These are phyloP conservation scores for Lactarius deliciosus DNA, from an alignment of 768 basidiomycete species.

Conservation along the genomic window DNA sequence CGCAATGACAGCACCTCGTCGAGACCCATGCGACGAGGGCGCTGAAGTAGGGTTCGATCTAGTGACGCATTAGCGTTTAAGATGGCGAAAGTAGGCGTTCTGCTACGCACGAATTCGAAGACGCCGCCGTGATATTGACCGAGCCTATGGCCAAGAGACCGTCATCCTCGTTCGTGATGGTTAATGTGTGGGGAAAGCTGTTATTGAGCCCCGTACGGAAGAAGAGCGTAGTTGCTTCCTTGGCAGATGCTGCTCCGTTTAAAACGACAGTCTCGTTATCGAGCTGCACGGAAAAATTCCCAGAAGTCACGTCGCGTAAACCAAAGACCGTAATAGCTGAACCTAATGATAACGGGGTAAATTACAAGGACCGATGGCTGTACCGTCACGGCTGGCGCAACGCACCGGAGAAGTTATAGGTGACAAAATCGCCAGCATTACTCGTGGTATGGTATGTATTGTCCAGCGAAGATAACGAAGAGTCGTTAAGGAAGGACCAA, in stretches of 20 bases:
- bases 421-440: slow-evolving; percentile 47
- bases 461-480: slow-evolving; percentile 31
- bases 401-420: slow-evolving; percentile 49
- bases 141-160: slow-evolving; percentile 51
- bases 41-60: slow-evolving; percentile 14
- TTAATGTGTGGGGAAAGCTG: slow-evolving; percentile 46
- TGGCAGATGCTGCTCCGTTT: slow-evolving; percentile 55
- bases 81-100: slow-evolving; percentile 1
- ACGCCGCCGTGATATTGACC: slow-evolving; percentile 48
- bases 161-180: slow-evolving; percentile 49
- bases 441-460: slow-evolving; percentile 36
- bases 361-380: neutral
- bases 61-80: slow-evolving; percentile 9
- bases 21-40: slow-evolving; percentile 34
- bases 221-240: slow-evolving; percentile 56
- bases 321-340: slow-evolving; percentile 61
- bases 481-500: slow-evolving; percentile 45
- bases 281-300: slow-evolving; percentile 57
- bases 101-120: slow-evolving; percentile 20
- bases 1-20: slow-evolving; percentile 64
- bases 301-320: slow-evolving; percentile 54
- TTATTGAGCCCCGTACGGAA: slow-evolving; percentile 61
- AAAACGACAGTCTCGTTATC: slow-evolving; percentile 50
- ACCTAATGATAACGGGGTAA: slow-evolving; percentile 42
- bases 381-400: slow-evolving; percentile 20